phyloP scores from a whole-genome alignment of 352 stramenopile genomes.

The Pythium chondricola region DNA sequence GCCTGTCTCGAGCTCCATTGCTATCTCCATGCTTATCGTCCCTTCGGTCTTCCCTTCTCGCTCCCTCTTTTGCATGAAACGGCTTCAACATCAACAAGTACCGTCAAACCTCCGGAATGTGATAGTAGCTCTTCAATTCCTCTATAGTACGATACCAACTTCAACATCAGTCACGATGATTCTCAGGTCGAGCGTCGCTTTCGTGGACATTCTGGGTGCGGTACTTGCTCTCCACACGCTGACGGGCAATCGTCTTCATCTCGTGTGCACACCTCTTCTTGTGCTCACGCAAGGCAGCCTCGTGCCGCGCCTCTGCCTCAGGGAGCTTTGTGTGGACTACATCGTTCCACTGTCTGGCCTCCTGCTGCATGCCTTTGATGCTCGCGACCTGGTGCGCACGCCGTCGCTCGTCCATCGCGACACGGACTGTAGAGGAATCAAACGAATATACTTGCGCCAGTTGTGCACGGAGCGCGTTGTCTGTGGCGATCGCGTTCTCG shows the following conservation, averaged over 20 bases:
- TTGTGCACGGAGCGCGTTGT: slow-evolving; percentile 28
- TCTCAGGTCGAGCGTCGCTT: background rate
- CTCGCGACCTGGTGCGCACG: slow-evolving; percentile 12
- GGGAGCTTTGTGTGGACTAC: slow-evolving; percentile 11
- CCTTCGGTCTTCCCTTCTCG: no score
- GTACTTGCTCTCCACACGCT: slow-evolving; percentile 2
- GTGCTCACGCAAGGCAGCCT: background rate
- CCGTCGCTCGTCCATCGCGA: background rate
- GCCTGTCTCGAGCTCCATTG: background rate
- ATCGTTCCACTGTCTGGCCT: slow-evolving; percentile 24
- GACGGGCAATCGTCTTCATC: slow-evolving; percentile 12
- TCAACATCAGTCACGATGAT: no score
- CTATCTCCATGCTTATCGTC: no score
- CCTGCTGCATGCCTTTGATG: slow-evolving; percentile 10
- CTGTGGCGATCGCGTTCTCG: slow-evolving; percentile 26
- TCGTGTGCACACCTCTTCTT: slow-evolving; percentile 13
- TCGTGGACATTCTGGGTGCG: background rate
- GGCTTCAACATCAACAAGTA: no score
- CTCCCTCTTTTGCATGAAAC: no score
- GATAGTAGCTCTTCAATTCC: no score
- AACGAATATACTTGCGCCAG: slow-evolving; percentile 23
- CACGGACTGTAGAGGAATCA: background rate
- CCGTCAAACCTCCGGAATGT: no score
- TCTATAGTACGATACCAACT: no score
- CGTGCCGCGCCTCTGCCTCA: slow-evolving; percentile 3